These are phyloP conservation scores for Debaryomyces udenii DNA, from an alignment of 1,139 yeast species.

Conservation along the genomic window DNA sequence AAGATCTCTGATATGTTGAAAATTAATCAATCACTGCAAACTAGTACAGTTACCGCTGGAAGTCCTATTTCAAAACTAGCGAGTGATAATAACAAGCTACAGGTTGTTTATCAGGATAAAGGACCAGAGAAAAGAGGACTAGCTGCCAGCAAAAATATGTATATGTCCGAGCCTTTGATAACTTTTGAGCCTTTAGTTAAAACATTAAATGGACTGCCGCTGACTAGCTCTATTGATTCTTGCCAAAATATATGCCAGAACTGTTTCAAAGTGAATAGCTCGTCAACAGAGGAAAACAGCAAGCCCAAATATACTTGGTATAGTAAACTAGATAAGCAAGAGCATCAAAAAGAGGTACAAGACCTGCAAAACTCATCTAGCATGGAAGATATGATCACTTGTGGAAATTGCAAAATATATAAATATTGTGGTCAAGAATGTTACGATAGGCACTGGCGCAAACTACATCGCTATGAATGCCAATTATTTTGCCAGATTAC, in stretches of 20 bases:
- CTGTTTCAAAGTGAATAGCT: conserved; percentile 8
- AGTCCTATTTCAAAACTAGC: neutral
- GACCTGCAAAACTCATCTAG: no score
- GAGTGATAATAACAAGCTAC: conserved; percentile 8
- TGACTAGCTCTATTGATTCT: conserved; percentile 8
- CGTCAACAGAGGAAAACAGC: neutral
- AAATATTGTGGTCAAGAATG: conserved; percentile 18
- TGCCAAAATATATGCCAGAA: conserved; percentile 14
- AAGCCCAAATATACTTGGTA: neutral
- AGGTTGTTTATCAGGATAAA: conserved; percentile 13
- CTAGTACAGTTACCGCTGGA: neutral
- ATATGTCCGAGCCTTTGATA: neutral
- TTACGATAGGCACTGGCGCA: conserved; percentile 12
- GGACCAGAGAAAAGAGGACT: conserved; percentile 18
- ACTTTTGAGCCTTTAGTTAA: conserved; percentile 9
- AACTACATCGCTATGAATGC: conserved; percentile 18
- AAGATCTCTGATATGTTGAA: no score
- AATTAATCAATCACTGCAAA: no score
- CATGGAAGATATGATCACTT: conserved; percentile 7
- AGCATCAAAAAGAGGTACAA: no score
- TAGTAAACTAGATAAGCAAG: neutral
- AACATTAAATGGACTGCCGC: conserved; percentile 8
- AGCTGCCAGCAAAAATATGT: conserved; percentile 5
- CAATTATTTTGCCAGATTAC: conserved; percentile 5
- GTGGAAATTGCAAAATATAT: conserved; percentile 14